Percentiles rank a stretch among this genome's conserved stretches.
phyloP scores from a whole-genome alignment of 2,329 filamentous ascomycete genomes.

The Aspergillus ustus region DNA sequence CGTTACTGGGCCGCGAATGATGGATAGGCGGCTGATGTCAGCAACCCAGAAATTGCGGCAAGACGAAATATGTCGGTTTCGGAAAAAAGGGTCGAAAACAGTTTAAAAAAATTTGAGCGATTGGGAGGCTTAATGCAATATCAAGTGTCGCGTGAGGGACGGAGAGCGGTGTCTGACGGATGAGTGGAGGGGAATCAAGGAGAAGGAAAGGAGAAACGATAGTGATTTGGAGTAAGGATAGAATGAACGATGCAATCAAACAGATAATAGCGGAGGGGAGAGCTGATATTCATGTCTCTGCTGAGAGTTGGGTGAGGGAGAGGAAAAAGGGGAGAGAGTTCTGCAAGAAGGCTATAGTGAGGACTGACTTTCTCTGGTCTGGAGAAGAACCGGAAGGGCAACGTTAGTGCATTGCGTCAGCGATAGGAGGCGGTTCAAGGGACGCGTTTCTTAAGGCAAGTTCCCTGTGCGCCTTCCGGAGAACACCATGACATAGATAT shows the following conservation, averaged over 20 bases:
- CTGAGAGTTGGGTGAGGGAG: background rate
- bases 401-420: conserved; percentile 16
- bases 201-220: background rate
- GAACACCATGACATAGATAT: background rate
- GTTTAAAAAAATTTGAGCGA: background rate
- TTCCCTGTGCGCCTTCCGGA: background rate
- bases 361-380: background rate
- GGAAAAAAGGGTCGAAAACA: background rate
- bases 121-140: background rate
- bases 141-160: conserved; percentile 15
- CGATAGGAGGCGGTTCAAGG: background rate
- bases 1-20: background rate
- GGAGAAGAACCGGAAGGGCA: background rate
- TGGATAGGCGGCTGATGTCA: background rate
- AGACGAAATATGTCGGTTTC: background rate
- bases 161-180: background rate
- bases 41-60: background rate
- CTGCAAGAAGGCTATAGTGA: conserved; percentile 7
- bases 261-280: conserved; percentile 3
- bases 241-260: background rate
- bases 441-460: background rate
- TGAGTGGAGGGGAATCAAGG: background rate
- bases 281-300: conserved; percentile 5
- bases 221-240: background rate
- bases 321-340: conserved; percentile 4